Base-by-base conservation (phyloP, 352 stramenopile species). In the Thalassiosira mediterranea region DNA sequence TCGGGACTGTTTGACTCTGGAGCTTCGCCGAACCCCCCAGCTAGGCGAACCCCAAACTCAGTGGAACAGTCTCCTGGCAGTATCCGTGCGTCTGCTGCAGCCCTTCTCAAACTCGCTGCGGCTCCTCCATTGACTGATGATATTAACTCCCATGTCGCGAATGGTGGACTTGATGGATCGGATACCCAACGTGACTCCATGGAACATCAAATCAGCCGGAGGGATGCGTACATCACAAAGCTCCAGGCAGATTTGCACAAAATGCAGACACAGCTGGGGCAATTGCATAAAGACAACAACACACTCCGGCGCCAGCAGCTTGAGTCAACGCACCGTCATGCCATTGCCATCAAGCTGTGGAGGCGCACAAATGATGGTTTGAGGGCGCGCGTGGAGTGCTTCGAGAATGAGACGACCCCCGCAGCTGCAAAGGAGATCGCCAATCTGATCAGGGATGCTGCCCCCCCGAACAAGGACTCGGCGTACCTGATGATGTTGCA, bases 401-500 rank as follows among this genome's bases (percentile, higher is more conserved):
- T 76, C 46, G 64, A 74, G n/a, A 67, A 60, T 0, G 72, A 81
- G 26, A 72, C 64, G 0, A 76, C 64, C 19, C 38, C 46, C 29
- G 51, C 15, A 26, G 72, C 72, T 11, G 72, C 72, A 0, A 26
- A 26, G n/a, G 72, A 81, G 34, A 81, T 81, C 59, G 72, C 72
- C 29, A 56, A 46, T 1, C 42, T 81, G 17, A 81, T 81, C 31
- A 56, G 72, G 13, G 72, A 81, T 72, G 72, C 72, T 0, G 72
- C 72, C 2, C 72, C 72, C 0, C 4, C 49, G 3, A 81, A 81
- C 54, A 81, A 81, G 44, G 72, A 81, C 37, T 72, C 57, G 32
- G 31, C 48, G 0, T 81, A 81, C 44, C 46, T 81, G 2, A 81
- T 81, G 64, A 81, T 71, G 57, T 34, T 81, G 0, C 63, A 72